Evolutionary conservation across 2,329 filamentous ascomycete genomes (phyloP).

Genomic region (Trichoderma koningiopsis): DNA sequence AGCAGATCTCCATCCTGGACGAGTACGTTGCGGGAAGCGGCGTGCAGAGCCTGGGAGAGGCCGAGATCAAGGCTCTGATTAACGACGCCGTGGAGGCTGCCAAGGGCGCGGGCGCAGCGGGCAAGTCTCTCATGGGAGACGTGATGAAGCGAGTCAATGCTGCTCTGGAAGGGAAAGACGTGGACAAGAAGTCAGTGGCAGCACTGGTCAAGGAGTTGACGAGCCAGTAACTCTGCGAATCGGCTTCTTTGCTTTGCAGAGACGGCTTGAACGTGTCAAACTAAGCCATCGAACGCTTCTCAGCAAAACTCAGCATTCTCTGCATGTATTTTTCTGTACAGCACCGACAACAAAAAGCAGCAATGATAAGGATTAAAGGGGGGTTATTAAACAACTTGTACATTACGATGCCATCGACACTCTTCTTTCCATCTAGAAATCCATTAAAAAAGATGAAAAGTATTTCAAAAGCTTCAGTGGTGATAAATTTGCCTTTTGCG

Average conservation of each 20-base stretch:
- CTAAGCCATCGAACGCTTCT: background rate
- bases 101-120: conserved; percentile 47
- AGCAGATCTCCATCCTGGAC: conserved; percentile 65
- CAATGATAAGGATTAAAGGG: background rate
- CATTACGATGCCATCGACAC: background rate
- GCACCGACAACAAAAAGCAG: background rate
- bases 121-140: conserved; percentile 57
- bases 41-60: conserved; percentile 59
- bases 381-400: background rate
- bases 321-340: conserved; percentile 9
- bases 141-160: conserved; percentile 64
- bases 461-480: background rate
- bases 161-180: conserved; percentile 62
- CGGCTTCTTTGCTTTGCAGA: background rate
- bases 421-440: background rate
- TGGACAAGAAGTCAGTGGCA: conserved; percentile 64
- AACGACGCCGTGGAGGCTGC: conserved; percentile 53
- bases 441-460: background rate
- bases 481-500: background rate
- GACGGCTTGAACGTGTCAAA: background rate
- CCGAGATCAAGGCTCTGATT: conserved; percentile 60
- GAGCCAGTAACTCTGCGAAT: conserved; percentile 25
- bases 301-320: background rate
- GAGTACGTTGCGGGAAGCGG: conserved; percentile 64
- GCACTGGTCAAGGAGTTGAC: conserved; percentile 60